Percentiles rank a stretch among this genome's conserved stretches.
These are phyloP conservation scores for Podaxis mareebaensis DNA, from an alignment of 768 basidiomycete species.

Conservation along the genomic window DNA sequence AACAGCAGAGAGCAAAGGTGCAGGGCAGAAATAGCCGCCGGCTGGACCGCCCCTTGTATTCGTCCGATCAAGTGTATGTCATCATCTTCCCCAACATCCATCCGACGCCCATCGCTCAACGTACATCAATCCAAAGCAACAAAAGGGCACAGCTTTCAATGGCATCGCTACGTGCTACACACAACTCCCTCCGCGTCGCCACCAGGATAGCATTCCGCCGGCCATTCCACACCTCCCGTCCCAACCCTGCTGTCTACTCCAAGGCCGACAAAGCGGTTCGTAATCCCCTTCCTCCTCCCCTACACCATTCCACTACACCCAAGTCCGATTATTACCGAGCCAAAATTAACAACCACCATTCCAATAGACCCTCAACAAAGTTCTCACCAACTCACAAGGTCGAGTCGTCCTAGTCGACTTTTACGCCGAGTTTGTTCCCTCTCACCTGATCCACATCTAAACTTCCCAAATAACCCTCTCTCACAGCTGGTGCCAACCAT, in stretches of 20 bases:
- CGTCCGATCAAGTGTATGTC: neutral
- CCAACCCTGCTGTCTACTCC: constrained; percentile 40
- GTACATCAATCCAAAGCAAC: neutral
- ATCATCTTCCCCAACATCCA: neutral
- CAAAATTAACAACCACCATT: constrained; percentile 1
- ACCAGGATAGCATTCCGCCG: constrained; percentile 15
- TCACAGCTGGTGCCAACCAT: constrained; percentile 77
- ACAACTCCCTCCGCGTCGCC: neutral
- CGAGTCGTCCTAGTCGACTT: constrained; percentile 75
- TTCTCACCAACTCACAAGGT: constrained; percentile 36
- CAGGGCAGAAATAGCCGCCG: neutral
- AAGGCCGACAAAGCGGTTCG: constrained; percentile 48
- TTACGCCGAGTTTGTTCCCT: constrained; percentile 65
- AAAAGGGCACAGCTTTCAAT: neutral
- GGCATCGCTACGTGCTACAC: neutral
- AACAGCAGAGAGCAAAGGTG: neutral
- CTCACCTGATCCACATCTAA: neutral
- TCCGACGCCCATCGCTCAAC: neutral
- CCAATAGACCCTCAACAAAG: constrained; percentile 40
- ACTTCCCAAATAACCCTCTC: neutral
- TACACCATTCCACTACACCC: neutral
- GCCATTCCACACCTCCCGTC: constrained; percentile 43
- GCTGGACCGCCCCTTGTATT: neutral
- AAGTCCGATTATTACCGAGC: neutral
- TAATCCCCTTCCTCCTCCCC: constrained; percentile 7